These are phyloP conservation scores for Pseudoneurospora amorphoporcata DNA, from an alignment of 495 filamentous ascomycete genomes.

Conservation along the genomic window DNA sequence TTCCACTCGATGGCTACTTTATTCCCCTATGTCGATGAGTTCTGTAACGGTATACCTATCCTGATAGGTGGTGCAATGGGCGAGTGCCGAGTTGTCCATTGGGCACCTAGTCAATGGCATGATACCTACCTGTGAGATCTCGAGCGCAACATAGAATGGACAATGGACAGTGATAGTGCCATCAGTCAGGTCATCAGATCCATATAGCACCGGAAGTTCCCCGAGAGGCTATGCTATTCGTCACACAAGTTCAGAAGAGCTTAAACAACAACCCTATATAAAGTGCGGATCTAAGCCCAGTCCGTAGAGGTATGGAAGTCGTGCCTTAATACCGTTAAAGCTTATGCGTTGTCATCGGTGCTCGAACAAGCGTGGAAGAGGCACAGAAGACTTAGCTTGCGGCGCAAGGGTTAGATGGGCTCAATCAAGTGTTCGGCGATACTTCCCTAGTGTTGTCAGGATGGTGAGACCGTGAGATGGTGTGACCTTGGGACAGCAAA, in stretches of 20 bases:
- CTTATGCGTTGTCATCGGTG: background rate
- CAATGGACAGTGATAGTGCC: too few species aligned
- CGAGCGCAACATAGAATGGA: too few species aligned
- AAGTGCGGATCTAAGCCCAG: background rate
- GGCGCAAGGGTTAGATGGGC: background rate
- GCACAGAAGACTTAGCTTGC: background rate
- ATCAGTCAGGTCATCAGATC: background rate
- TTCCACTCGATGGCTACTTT: too few species aligned
- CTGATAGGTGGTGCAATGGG: too few species aligned
- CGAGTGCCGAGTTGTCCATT: too few species aligned
- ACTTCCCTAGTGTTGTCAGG: background rate
- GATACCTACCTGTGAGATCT: too few species aligned
- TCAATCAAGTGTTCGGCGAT: background rate
- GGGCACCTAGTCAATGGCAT: too few species aligned
- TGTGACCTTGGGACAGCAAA: background rate
- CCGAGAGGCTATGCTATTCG: background rate
- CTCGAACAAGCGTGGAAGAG: accelerated
- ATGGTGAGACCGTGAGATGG: background rate
- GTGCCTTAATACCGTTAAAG: background rate
- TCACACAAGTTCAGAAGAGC: background rate
- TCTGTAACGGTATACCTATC: too few species aligned
- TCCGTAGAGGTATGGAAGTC: background rate
- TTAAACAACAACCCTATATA: background rate
- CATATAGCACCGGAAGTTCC: background rate
- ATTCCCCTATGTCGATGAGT: too few species aligned